phyloP scores from a whole-genome alignment of 306 rosid genomes.

The Vachellia pachyceras region DNA sequence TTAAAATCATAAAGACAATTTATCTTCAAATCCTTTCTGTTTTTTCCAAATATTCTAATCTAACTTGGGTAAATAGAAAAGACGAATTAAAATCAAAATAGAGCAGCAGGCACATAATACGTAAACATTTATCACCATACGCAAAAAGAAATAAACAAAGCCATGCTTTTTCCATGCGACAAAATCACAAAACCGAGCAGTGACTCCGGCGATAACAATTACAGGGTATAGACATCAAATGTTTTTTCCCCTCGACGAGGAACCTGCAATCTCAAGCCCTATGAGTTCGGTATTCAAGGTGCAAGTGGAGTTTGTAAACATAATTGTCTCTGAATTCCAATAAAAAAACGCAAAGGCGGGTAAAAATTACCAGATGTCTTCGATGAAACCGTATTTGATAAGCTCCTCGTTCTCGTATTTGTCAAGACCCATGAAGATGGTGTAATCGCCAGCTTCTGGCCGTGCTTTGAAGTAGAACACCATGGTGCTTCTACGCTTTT shows the following conservation, averaged over 20 bases:
- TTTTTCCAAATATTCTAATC: not conserved
- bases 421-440: slow-evolving; percentile 99
- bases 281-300: not conserved
- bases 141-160: not conserved
- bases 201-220: not conserved
- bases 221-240: not conserved
- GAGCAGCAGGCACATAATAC: not conserved
- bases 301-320: not conserved
- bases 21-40: not conserved
- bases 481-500: slow-evolving; percentile 53
- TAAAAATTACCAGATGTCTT: slow-evolving; percentile 79
- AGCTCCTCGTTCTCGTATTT: slow-evolving; percentile 98
- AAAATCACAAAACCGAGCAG: slow-evolving; percentile 17
- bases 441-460: slow-evolving; percentile 90
- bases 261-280: not conserved
- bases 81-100: not conserved
- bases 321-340: not conserved
- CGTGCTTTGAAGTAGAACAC: slow-evolving; percentile 99
- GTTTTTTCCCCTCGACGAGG: not conserved
- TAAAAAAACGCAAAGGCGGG: not conserved
- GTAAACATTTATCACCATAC: not conserved
- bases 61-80: not conserved
- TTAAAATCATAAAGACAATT: not conserved
- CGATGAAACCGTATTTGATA: slow-evolving; percentile 92
- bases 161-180: not conserved